These are phyloP conservation scores for Vigna reflexopilosa DNA, from an alignment of 306 rosid genomes.

Conservation along the genomic window DNA sequence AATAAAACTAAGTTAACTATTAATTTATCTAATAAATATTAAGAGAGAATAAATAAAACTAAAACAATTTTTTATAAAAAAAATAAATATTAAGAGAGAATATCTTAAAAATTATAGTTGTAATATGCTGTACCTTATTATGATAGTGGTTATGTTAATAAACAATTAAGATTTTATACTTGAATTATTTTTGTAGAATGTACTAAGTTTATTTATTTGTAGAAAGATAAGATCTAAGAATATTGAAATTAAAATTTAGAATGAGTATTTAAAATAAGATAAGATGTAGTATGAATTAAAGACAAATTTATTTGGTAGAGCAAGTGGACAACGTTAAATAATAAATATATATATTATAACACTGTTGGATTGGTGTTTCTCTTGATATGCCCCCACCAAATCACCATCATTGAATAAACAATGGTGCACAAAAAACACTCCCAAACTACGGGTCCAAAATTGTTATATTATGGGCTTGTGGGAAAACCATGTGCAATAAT, in stretches of 20 bases:
- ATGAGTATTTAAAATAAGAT: background rate
- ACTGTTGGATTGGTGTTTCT: background rate
- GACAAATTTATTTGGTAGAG: background rate
- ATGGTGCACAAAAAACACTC: constrained; percentile 34
- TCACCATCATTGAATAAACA: constrained; percentile 5
- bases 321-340: background rate
- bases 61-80: too few species aligned
- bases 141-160: too few species aligned
- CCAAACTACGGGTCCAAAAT: constrained; percentile 48
- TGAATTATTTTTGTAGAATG: too few species aligned
- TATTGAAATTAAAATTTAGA: background rate
- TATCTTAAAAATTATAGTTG: too few species aligned
- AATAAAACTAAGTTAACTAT: too few species aligned
- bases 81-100: too few species aligned
- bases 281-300: background rate
- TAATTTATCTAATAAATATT: too few species aligned
- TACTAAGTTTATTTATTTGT: background rate
- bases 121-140: too few species aligned
- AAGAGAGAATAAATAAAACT: too few species aligned
- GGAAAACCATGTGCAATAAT: constrained; percentile 41
- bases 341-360: background rate
- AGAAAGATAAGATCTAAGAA: background rate
- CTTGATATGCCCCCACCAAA: constrained; percentile 9
- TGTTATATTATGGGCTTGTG: background rate
- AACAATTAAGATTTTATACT: too few species aligned